phyloP scores from a whole-genome alignment of 305 asterid genomes.

The Petunia hybrid region DNA sequence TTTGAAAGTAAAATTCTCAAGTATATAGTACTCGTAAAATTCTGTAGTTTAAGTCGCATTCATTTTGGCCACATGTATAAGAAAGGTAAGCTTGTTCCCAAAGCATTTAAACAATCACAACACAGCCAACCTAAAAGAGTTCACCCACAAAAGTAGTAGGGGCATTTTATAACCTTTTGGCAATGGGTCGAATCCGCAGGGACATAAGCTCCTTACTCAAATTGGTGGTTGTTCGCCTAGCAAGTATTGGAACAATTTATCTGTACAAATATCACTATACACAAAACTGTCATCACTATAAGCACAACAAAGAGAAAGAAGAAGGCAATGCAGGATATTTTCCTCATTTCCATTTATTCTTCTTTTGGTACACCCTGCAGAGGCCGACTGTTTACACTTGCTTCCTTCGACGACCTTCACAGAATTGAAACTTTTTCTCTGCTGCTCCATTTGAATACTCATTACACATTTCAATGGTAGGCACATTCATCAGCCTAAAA shows the following conservation, averaged over 20 bases:
- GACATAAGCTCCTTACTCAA: not conserved
- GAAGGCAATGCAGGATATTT: conserved; percentile 26
- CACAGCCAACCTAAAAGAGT: too few relatives aligned
- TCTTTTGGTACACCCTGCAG: conserved; percentile 39
- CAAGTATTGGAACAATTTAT: too few relatives aligned
- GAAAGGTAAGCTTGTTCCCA: too few relatives aligned
- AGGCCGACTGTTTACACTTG: conserved; percentile 55
- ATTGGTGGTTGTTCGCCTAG: not conserved
- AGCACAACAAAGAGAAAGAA: conserved; percentile 28
- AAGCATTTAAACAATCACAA: too few relatives aligned
- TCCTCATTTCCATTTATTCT: conserved; percentile 29
- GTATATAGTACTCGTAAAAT: too few relatives aligned
- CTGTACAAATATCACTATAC: conserved; percentile 28
- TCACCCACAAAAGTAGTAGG: conserved; percentile 20
- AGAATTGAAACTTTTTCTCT: conserved; percentile 25
- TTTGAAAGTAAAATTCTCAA: too few relatives aligned
- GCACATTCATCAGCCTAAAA: conserved; percentile 32
- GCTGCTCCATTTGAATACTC: conserved; percentile 13
- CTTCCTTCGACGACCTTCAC: conserved; percentile 42
- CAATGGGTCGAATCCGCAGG: conserved; percentile 19
- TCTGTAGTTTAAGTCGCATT: too few relatives aligned
- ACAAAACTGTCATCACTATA: conserved; percentile 1
- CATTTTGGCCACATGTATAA: too few relatives aligned
- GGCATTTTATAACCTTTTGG: not conserved
- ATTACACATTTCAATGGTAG: conserved; percentile 4